phyloP scores from a whole-genome alignment of 148 eudicot genomes.

The Gaultheria prostrata region DNA sequence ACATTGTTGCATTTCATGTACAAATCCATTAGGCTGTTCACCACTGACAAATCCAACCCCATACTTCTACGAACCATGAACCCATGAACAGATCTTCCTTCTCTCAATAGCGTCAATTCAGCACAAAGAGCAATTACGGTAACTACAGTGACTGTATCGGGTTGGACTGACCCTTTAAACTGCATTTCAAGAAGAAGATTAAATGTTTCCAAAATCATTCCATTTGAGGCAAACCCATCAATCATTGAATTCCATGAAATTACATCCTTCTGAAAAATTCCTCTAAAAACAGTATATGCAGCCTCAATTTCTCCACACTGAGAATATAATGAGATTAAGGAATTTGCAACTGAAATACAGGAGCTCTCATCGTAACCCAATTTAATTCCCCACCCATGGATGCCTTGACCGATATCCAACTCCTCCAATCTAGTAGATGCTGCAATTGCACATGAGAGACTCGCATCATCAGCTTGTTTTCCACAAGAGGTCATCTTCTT shows the following conservation, averaged over 20 bases:
- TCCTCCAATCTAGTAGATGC: conserved; percentile 37
- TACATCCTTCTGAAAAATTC: conserved; percentile 34
- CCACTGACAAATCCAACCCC: conserved; percentile 20
- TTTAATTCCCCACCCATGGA: conserved; percentile 41
- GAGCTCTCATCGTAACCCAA: conserved; percentile 27
- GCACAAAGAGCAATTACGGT: conserved; percentile 40
- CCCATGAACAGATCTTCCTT: conserved; percentile 45
- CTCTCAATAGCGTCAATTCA: conserved; percentile 30
- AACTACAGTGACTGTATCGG: conserved; percentile 38
- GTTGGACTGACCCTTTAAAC: conserved; percentile 21
- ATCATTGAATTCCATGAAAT: conserved; percentile 54
- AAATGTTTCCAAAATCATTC: conserved; percentile 33
- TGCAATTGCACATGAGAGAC: conserved; percentile 45
- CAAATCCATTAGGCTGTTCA: conserved; percentile 42
- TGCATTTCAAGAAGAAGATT: conserved; percentile 33
- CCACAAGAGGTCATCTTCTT: conserved; percentile 23
- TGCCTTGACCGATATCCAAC: conserved; percentile 25
- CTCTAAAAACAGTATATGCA: conserved; percentile 26
- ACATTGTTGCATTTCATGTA: conserved; percentile 34
- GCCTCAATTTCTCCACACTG: conserved; percentile 27
- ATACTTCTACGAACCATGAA: conserved; percentile 26
- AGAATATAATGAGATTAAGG: conserved; percentile 42
- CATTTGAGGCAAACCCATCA: conserved; percentile 36
- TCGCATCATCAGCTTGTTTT: conserved; percentile 27
- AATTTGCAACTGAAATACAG: conserved; percentile 33